Base-by-base conservation (phyloP, 1,284 basidiomycete species). In the Fomitopsis betulina region DNA sequence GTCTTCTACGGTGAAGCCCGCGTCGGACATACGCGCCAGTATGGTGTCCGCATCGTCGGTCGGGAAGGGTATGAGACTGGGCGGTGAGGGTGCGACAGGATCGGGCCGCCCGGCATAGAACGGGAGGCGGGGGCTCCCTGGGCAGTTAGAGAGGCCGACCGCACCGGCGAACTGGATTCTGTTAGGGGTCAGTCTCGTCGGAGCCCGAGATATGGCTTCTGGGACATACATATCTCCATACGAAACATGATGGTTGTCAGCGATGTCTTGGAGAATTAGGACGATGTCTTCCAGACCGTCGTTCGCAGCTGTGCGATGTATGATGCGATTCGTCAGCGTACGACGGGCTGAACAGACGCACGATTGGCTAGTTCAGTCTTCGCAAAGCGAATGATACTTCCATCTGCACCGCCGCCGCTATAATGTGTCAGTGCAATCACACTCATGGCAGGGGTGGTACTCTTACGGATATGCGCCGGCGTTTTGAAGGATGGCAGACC, bases 81-180 rank as follows among this genome's bases (percentile, higher is more conserved):
- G 59, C 10, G 67, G 65, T 33, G 70, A 58, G 12, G 68, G 67
- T 10, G 62, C 65, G 19, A 61, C 62, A 21, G 68, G 63, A 9
- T 61, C 37, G 19, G 67, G 65, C 38, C 68, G 68, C 13, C 68
- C 65, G 35, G 64, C 58, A 19, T 67, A 58, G 58, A 70, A 70
- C 10, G 60, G 52, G 5, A 70, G 60, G 10, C 60, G 60, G 13
- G 64, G 64, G 52, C 63, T 63, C 30, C 68, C 68, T 30, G 65
- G 65, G 55, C 70, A 71, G 60, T 69, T 70, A 6, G 65, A 58
- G 3, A 67, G 33, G n/a, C 60, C 67, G 42, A 71, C 62, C 7
- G 68, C 67, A 45, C 66, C 65, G 7, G 66, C 63, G 51, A 69
- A 67, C 50, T 68, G 69, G 19, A 69, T 66, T 27, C 65, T 68